Conservation (phyloP, 352 stramenopile genomes). For the Phytophthora citrophthora region DNA sequence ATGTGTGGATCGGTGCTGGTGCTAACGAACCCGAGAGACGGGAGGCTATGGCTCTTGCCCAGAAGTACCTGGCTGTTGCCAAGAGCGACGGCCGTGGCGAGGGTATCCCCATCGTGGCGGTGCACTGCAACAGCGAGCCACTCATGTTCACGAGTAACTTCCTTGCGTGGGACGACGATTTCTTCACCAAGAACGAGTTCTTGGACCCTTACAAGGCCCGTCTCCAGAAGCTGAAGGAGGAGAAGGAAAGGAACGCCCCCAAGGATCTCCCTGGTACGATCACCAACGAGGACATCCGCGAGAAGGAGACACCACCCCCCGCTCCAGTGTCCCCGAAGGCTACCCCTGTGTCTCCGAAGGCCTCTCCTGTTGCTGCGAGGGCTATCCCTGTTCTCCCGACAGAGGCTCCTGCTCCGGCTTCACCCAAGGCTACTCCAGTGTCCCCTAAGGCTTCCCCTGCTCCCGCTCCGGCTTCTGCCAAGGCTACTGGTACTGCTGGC, state of each 20-base stretch:
- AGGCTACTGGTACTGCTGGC: constrained; percentile 36
- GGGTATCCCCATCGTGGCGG: constrained; percentile 83
- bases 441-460: constrained; percentile 19
- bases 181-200: constrained; percentile 88
- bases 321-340: constrained; percentile 8
- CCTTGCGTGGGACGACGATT: constrained; percentile 84
- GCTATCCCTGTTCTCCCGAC: constrained; percentile 36
- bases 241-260: constrained; percentile 75
- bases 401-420: constrained; percentile 16
- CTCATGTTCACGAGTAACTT: constrained; percentile 93
- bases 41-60: constrained; percentile 61
- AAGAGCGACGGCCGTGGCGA: constrained; percentile 84
- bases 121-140: constrained; percentile 85
- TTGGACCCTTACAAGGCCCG: constrained; percentile 91
- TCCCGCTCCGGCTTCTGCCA: constrained; percentile 23
- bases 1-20: constrained; percentile 89
- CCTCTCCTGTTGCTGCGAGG: constrained; percentile 4
- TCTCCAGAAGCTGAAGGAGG: constrained; percentile 76
- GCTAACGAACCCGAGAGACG: constrained; percentile 82
- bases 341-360: constrained; percentile 15
- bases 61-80: constrained; percentile 75
- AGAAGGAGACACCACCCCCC: constrained; percentile 32
- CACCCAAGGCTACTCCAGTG: constrained; percentile 17
- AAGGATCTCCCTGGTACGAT: constrained; percentile 66
- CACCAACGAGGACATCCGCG: constrained; percentile 52